These are phyloP conservation scores for Plasmodium gonderi DNA, from an alignment of 169 alveolate genomes.

Conservation along the genomic window DNA sequence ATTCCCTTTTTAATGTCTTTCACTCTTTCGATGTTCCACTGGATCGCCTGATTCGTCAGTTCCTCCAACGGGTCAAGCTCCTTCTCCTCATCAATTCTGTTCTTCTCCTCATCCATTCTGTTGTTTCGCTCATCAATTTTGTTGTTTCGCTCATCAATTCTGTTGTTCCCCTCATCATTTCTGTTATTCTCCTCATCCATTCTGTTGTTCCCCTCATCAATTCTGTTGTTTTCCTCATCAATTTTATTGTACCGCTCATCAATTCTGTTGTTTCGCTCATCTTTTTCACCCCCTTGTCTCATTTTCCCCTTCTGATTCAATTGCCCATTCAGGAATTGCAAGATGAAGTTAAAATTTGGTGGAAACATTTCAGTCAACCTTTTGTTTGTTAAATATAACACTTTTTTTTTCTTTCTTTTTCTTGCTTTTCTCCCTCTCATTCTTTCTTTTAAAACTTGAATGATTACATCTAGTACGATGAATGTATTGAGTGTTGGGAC, in stretches of 20 bases:
- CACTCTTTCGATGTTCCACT: slow-evolving; percentile 28
- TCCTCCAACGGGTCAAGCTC: too few relatives aligned
- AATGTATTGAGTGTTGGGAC: slow-evolving; percentile 30
- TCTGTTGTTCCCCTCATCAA: too few relatives aligned
- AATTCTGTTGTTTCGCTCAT: neutral
- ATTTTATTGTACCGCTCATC: neutral
- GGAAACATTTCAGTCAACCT: slow-evolving; percentile 24
- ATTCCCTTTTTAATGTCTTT: slow-evolving; percentile 11
- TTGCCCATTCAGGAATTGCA: neutral
- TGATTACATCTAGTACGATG: slow-evolving; percentile 8
- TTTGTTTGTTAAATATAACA: slow-evolving; percentile 29
- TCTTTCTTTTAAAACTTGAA: slow-evolving; percentile 9
- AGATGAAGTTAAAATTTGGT: slow-evolving; percentile 26
- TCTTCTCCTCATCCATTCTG: too few relatives aligned
- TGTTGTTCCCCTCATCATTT: neutral
- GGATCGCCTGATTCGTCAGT: neutral
- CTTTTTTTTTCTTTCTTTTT: neutral
- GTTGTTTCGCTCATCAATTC: neutral
- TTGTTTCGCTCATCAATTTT: neutral
- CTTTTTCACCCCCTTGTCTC: neutral
- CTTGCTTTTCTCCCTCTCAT: neutral
- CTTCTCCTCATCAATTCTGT: too few relatives aligned
- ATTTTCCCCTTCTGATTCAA: neutral
- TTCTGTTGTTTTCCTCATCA: too few relatives aligned
- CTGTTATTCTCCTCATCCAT: neutral